Evolutionary conservation across 768 basidiomycete species (phyloP), one percentile per base, ranked within the genome.

Genomic region (Pleurotus cornucopiae): DNA sequence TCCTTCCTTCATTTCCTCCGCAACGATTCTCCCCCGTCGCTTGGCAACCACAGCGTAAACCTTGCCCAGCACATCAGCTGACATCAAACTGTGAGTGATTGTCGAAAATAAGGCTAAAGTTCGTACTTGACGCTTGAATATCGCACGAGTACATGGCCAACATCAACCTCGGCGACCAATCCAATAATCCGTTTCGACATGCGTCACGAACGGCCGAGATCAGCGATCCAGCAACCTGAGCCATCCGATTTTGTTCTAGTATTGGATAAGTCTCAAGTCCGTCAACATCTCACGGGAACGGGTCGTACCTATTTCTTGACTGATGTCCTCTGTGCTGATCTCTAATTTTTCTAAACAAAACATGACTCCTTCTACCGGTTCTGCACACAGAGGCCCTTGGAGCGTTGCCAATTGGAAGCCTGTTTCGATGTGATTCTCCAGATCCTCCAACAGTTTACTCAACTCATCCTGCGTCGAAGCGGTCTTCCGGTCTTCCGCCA

Each of bases 91-190:
- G 58, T 39, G 55, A 49, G 51, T 47, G 21, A 43, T 43, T 34
- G 54, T 46, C 51, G 11, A 13, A 41, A 16, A 7, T 41, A 3
- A 6, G 9, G 46, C 37, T 46, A 56, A 40, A 44, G 30, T 12
- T 78, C 91, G 66, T 67, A 98, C 95, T 92, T 13, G 96, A 94
- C 1, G 95, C 92, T 72, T 98, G 97, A 54, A 99, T 98, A 65
- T 98, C 95, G 70, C 96, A 99, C 11, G 89, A 88, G 69, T 99
- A 99, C 94, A 98, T 98, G 0, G 97, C 97, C 62, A 99, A 75
- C 85, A 95, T 91, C 62, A 99, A 79, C 56, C 97, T 79, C 12
- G 97, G 97, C 1, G 95, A 98, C 97, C 97, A 99, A 69, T 98
- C 97, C 45, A 98, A 74, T 56, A 99, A 68, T 0, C 90, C 94